These are phyloP conservation scores for Cucurbita pepo DNA, from an alignment of 306 rosid species.

Conservation along the genomic window DNA sequence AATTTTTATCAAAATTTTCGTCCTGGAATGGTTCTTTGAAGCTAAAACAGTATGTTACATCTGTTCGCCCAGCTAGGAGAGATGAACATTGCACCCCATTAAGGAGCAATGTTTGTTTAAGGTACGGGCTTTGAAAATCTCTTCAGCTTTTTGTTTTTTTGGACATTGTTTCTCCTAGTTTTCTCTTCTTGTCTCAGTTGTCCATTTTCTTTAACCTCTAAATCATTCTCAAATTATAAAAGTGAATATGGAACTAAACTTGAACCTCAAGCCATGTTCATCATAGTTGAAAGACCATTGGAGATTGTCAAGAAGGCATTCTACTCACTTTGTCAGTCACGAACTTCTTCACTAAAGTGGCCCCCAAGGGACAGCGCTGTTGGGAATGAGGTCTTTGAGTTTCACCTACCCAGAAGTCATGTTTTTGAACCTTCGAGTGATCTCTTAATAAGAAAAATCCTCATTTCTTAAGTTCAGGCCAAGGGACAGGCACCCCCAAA, in stretches of 20 bases:
- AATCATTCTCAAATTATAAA: neutral
- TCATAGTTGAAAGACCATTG: neutral
- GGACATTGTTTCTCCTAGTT: neutral
- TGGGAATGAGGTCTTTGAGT: neutral
- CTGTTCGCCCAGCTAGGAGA: conserved; percentile 33
- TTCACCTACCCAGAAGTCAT: neutral
- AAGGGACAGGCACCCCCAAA: neutral
- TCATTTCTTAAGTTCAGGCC: neutral
- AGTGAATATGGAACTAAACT: neutral
- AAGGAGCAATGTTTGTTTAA: conserved; percentile 31
- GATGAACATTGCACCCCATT: conserved; percentile 23
- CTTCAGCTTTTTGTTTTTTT: neutral
- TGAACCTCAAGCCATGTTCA: neutral
- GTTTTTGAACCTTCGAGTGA: neutral
- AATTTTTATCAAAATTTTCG: conserved; percentile 20
- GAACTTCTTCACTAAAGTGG: neutral
- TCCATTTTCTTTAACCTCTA: neutral
- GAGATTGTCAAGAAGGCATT: neutral
- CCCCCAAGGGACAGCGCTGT: neutral
- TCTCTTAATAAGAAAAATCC: neutral
- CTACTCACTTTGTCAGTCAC: neutral
- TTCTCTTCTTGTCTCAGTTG: neutral
- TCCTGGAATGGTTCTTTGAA: conserved; percentile 41
- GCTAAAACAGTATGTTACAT: conserved; percentile 36
- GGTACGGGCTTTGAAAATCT: conserved; percentile 24